phyloP scores from a whole-genome alignment of 2,329 filamentous ascomycete genomes.

The Sclerotinia spermophila region DNA sequence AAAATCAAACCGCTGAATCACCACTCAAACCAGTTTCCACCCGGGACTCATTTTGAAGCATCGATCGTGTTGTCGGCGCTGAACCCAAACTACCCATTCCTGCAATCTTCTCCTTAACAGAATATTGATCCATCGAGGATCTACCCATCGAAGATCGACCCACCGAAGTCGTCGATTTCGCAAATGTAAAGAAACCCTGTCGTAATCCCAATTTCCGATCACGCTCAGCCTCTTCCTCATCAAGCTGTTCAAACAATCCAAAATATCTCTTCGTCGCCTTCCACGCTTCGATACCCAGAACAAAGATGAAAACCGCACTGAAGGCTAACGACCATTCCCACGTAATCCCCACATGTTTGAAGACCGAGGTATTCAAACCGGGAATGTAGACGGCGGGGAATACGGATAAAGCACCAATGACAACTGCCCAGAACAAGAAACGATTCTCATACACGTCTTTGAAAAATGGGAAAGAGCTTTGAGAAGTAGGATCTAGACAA shows the following conservation, averaged over 20 bases:
- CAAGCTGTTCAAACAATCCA: constrained; percentile 2
- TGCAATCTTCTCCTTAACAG: constrained; percentile 22
- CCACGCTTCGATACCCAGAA: constrained; percentile 61
- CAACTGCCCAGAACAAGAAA: constrained; percentile 65
- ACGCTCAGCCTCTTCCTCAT: not conserved
- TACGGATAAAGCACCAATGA: constrained; percentile 52
- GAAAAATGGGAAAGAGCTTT: constrained; percentile 60
- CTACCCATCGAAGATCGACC: not conserved
- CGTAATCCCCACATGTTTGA: constrained; percentile 61
- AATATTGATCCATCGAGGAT: constrained; percentile 6
- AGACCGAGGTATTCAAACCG: constrained; percentile 60
- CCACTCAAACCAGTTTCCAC: not conserved
- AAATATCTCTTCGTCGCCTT: constrained; percentile 59
- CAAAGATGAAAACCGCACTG: constrained; percentile 57
- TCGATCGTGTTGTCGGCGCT: not conserved
- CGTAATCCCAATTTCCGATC: not conserved
- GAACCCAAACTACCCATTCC: constrained; percentile 14
- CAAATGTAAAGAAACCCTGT: constrained; percentile 11
- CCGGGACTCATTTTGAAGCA: not conserved
- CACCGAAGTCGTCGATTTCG: not conserved
- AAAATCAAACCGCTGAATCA: not conserved
- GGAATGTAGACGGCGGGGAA: constrained; percentile 67
- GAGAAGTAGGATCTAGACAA: constrained; percentile 62
- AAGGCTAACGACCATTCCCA: constrained; percentile 71
- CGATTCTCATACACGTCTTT: constrained; percentile 67